phyloP scores from a whole-genome alignment of 2,329 filamentous ascomycete species.

The Fusarium lateritium region DNA sequence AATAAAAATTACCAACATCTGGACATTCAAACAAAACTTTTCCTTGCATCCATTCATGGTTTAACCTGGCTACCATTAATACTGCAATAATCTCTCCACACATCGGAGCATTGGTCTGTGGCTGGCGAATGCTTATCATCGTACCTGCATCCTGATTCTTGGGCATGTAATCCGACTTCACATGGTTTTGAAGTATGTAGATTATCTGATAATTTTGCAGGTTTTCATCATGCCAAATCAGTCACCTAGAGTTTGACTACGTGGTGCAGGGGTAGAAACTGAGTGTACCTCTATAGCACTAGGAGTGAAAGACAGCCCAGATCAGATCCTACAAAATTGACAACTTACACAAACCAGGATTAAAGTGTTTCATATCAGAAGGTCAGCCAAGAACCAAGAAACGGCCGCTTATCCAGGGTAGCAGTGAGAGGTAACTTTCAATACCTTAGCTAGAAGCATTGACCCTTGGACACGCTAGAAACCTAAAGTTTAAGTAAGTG shows the following conservation, averaged over 20 bases:
- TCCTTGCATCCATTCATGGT: neutral
- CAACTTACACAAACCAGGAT: neutral
- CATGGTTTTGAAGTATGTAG: no score
- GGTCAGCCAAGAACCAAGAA: neutral
- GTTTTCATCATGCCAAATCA: no score
- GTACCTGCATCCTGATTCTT: neutral
- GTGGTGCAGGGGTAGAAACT: no score
- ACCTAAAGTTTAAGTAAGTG: conserved; percentile 17
- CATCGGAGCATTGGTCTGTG: neutral
- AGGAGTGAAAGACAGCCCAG: no score
- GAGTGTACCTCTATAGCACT: no score
- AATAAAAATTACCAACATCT: neutral
- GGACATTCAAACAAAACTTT: no score
- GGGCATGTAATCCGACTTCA: neutral
- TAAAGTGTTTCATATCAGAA: neutral
- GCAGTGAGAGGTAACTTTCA: neutral
- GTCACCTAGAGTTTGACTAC: no score
- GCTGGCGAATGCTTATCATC: neutral
- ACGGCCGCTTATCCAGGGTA: neutral
- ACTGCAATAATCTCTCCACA: neutral
- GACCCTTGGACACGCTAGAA: conserved; percentile 22
- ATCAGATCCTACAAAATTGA: neutral
- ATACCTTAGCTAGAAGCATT: conserved; percentile 23
- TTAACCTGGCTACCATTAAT: neutral
- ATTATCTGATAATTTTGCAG: no score